Percentiles rank a stretch among this genome's conserved stretches.
These are phyloP conservation scores for Globisporangium spiculum DNA, from an alignment of 352 stramenopile genomes.

Conservation along the genomic window DNA sequence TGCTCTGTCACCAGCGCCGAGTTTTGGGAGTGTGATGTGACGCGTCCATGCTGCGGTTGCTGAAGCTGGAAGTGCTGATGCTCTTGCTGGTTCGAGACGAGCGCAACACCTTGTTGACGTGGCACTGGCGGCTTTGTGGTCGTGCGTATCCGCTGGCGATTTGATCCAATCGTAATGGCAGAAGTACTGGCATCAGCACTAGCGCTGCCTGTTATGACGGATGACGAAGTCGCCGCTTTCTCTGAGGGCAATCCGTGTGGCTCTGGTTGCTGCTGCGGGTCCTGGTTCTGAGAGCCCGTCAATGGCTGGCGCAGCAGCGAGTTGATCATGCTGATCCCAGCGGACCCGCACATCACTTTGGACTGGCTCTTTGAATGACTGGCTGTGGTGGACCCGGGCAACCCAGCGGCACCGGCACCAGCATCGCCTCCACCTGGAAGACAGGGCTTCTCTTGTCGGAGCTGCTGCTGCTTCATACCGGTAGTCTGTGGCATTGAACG, in stretches of 20 bases:
- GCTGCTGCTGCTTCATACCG: conserved; percentile 8
- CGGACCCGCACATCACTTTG: conserved; percentile 29
- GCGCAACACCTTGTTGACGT: conserved; percentile 23
- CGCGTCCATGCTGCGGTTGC: not conserved
- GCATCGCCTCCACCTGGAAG: not conserved
- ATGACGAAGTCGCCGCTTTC: not conserved
- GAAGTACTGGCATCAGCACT: not conserved
- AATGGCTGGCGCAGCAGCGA: conserved; percentile 30
- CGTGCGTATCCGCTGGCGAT: conserved; percentile 42
- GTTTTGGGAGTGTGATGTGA: not conserved
- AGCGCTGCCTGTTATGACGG: not conserved
- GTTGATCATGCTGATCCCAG: conserved; percentile 48
- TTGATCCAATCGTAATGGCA: conserved; percentile 43
- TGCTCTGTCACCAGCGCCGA: not conserved
- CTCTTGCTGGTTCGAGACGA: conserved; percentile 17
- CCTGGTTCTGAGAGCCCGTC: conserved; percentile 15
- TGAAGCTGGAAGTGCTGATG: not conserved
- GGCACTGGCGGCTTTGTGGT: conserved; percentile 59
- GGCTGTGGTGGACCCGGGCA: not conserved
- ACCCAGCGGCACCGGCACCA: not conserved
- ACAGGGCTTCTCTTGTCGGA: conserved; percentile 1
- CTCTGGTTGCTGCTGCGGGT: not conserved
- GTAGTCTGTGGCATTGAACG: not conserved
- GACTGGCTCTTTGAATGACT: not conserved
- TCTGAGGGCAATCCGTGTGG: not conserved